A percentile compares a stretch with the other conserved stretches of the same genome.
Conservation (phyloP, 1,284 basidiomycete species). For the Trametes polyzona region DNA sequence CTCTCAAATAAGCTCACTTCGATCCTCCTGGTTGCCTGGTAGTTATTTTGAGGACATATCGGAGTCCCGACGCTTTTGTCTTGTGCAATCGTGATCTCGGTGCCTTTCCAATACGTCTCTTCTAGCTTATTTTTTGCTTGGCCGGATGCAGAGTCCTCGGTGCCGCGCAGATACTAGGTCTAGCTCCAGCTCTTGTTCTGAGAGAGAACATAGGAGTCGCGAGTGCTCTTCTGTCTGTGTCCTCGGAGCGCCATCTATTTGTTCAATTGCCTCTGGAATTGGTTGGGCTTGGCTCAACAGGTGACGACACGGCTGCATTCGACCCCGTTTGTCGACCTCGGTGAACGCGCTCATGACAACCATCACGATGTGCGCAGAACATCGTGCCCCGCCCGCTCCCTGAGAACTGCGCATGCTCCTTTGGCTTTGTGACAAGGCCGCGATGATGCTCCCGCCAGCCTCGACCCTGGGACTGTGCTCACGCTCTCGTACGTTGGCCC, state of each 20-base stretch:
- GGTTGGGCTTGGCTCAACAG: background rate
- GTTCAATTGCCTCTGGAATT: background rate
- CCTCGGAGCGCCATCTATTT: background rate
- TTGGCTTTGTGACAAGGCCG: slow-evolving; percentile 11
- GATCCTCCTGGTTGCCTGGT: too few relatives aligned
- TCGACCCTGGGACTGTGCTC: background rate
- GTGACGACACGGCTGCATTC: slow-evolving; percentile 11
- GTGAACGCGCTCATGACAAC: slow-evolving; percentile 11
- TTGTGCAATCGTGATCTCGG: background rate
- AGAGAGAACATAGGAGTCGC: too few relatives aligned
- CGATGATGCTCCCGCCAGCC: too few relatives aligned
- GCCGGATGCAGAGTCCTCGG: background rate
- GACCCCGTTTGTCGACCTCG: slow-evolving; percentile 11
- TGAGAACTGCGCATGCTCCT: slow-evolving; percentile 5
- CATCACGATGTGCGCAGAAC: slow-evolving; percentile 13
- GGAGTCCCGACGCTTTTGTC: too few relatives aligned
- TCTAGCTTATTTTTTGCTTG: background rate
- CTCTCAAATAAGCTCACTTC: too few relatives aligned
- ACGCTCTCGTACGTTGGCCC: background rate
- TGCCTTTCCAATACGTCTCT: background rate
- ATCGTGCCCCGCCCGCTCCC: background rate
- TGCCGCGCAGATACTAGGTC: too few relatives aligned
- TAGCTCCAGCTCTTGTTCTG: too few relatives aligned
- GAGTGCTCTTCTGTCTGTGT: too few relatives aligned
- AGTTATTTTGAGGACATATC: too few relatives aligned